Evolutionary conservation across 1,284 basidiomycete species (phyloP).

Genomic region (Cutaneotrichosporon sp.): DNA sequence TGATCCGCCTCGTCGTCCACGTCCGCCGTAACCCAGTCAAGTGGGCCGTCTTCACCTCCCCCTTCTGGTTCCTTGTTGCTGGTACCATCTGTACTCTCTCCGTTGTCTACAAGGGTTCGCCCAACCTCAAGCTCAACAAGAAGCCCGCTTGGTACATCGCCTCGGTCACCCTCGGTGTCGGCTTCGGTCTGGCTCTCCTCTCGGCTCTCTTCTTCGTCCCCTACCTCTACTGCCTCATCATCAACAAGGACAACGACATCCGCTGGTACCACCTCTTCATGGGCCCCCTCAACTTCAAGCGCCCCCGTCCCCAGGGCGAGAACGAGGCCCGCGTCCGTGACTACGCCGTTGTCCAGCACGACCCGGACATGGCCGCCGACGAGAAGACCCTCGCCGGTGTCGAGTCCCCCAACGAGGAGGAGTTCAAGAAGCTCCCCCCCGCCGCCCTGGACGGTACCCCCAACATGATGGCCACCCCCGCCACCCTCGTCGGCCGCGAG

Average conservation of each 20-base stretch:
- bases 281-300: constrained; percentile 54
- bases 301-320: constrained; percentile 40
- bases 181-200: constrained; percentile 48
- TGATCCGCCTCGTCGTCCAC: constrained; percentile 55
- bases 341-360: constrained; percentile 45
- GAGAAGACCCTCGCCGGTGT: constrained; percentile 17
- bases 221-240: constrained; percentile 54
- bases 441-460: constrained; percentile 23
- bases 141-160: constrained; percentile 46
- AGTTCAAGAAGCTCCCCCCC: constrained; percentile 30
- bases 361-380: constrained; percentile 23
- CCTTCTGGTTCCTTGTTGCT: constrained; percentile 56
- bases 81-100: constrained; percentile 49
- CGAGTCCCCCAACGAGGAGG: neutral
- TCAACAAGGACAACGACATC: constrained; percentile 55
- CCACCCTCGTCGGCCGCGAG: constrained; percentile 9
- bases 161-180: constrained; percentile 53
- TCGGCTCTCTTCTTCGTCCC: constrained; percentile 57
- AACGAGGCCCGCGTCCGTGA: constrained; percentile 12
- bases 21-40: constrained; percentile 48
- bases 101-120: constrained; percentile 56
- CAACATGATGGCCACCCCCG: constrained; percentile 7
- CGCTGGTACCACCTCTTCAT: constrained; percentile 54
- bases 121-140: constrained; percentile 53
- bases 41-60: constrained; percentile 53